A percentile compares a stretch with the other conserved stretches of the same genome.
phyloP scores from a whole-genome alignment of 345 rosid genomes.

The Salix caprea region DNA sequence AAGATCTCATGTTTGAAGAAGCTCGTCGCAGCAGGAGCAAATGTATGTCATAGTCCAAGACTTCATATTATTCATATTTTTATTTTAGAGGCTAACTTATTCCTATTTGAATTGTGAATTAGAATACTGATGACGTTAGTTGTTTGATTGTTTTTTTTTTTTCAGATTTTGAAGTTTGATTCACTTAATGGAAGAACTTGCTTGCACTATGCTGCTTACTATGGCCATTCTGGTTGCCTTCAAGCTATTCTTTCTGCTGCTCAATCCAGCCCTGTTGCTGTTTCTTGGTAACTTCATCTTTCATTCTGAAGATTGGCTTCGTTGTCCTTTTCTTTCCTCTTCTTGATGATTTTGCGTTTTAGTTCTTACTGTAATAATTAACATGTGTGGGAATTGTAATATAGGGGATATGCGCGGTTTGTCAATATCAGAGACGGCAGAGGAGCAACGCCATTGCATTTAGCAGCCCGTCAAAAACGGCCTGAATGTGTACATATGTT shows the following conservation, averaged over 20 bases:
- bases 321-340: not conserved
- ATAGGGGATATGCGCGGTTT: conserved; percentile 89
- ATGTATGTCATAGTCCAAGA: conserved; percentile 46
- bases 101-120: not conserved
- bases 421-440: conserved; percentile 86
- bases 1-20: conserved; percentile 72
- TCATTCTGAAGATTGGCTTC: not conserved
- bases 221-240: conserved; percentile 80
- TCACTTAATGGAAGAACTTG: conserved; percentile 83
- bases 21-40: conserved; percentile 92
- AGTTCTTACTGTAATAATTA: not conserved
- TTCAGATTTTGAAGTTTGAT: conserved; percentile 90
- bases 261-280: conserved; percentile 75
- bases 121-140: conserved; percentile 8
- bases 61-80: no score
- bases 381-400: conserved; percentile 4
- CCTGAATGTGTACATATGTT: conserved; percentile 81
- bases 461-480: conserved; percentile 85
- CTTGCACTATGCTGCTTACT: conserved; percentile 90
- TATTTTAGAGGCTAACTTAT: not conserved
- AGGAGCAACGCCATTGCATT: conserved; percentile 95
- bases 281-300: conserved; percentile 52
- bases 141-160: not conserved
- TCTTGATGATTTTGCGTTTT: not conserved
- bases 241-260: conserved; percentile 77